Percentiles rank a stretch among this genome's conserved stretches.
phyloP scores from a whole-genome alignment of 163 green algal species.

The Scenedesmus sp. region DNA sequence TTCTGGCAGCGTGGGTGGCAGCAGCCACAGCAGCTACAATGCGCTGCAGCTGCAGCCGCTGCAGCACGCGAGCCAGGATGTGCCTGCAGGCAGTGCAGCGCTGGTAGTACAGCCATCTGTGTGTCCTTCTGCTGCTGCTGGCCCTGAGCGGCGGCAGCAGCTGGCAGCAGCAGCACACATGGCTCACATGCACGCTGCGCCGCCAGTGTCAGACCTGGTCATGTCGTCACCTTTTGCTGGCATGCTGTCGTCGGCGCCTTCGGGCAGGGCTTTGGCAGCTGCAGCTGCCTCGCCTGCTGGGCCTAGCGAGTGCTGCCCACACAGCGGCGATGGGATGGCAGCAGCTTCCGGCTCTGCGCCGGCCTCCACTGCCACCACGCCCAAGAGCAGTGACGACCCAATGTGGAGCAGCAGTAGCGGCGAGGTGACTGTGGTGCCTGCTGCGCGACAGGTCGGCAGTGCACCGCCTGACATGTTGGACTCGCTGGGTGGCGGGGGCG shows the following conservation, averaged over 20 bases:
- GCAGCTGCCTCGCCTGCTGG: not conserved
- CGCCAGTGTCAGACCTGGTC: conserved; percentile 29
- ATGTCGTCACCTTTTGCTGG: conserved; percentile 41
- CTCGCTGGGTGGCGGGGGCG: not conserved
- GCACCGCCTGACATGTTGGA: conserved; percentile 24
- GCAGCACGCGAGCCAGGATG: not conserved
- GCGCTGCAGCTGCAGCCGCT: not conserved
- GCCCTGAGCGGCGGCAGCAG: not conserved
- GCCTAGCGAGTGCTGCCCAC: not conserved
- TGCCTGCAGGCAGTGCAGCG: not conserved
- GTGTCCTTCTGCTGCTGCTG: not conserved
- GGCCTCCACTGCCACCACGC: not conserved
- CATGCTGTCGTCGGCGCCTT: not conserved
- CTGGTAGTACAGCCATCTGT: conserved; percentile 43
- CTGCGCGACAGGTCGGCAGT: conserved; percentile 9
- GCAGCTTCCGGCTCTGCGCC: conserved; percentile 3
- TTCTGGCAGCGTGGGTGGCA: not conserved
- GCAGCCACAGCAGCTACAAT: not conserved
- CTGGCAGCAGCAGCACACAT: not conserved
- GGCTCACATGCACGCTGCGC: not conserved
- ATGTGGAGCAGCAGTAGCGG: conserved; percentile 12
- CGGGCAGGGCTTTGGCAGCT: not conserved
- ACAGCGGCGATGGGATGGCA: not conserved
- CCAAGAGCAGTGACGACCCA: not conserved
- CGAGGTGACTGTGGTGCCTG: not conserved